phyloP scores from a whole-genome alignment of 1,284 basidiomycete genomes.

The Retiboletus fuscus region DNA sequence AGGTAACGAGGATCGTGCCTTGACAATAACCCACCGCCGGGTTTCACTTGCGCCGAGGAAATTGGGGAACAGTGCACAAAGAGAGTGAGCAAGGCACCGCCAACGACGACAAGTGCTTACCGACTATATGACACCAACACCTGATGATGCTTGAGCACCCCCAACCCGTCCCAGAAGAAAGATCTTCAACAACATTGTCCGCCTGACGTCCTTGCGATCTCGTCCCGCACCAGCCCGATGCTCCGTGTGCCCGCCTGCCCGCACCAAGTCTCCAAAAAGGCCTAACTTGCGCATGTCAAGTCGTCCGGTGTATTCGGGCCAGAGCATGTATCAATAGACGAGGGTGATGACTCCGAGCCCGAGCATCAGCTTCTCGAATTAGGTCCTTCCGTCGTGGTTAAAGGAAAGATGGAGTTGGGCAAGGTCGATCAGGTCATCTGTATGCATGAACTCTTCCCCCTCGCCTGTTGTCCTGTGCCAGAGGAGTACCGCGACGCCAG shows the following conservation, averaged over 20 bases:
- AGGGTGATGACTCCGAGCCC: slow-evolving; percentile 93
- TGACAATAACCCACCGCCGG: slow-evolving; percentile 89
- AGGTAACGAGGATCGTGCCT: slow-evolving; percentile 96
- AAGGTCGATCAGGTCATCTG: slow-evolving; percentile 86
- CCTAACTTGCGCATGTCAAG: slow-evolving; percentile 94
- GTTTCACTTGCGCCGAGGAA: slow-evolving; percentile 69
- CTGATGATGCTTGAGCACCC: slow-evolving; percentile 90
- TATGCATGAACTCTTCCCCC: slow-evolving; percentile 78
- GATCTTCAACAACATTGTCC: slow-evolving; percentile 95
- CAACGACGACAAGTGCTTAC: slow-evolving; percentile 56
- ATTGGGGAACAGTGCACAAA: not conserved
- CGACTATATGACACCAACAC: slow-evolving; percentile 93
- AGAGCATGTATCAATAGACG: slow-evolving; percentile 87
- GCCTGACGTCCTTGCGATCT: slow-evolving; percentile 95
- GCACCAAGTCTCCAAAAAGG: slow-evolving; percentile 84
- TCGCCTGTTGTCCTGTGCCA: slow-evolving; percentile 72
- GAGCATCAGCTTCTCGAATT: slow-evolving; percentile 84
- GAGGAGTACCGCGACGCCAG: slow-evolving; percentile 64
- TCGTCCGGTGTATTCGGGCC: slow-evolving; percentile 93
- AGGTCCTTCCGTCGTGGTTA: slow-evolving; percentile 81
- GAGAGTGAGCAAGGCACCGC: not conserved
- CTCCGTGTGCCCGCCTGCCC: slow-evolving; percentile 57
- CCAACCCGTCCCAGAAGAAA: slow-evolving; percentile 97
- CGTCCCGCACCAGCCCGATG: slow-evolving; percentile 68
- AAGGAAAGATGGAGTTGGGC: slow-evolving; percentile 83